These are phyloP conservation scores for Coemansia sp. DNA, from an alignment of 192 early-diverging fungal species.

Conservation along the genomic window DNA sequence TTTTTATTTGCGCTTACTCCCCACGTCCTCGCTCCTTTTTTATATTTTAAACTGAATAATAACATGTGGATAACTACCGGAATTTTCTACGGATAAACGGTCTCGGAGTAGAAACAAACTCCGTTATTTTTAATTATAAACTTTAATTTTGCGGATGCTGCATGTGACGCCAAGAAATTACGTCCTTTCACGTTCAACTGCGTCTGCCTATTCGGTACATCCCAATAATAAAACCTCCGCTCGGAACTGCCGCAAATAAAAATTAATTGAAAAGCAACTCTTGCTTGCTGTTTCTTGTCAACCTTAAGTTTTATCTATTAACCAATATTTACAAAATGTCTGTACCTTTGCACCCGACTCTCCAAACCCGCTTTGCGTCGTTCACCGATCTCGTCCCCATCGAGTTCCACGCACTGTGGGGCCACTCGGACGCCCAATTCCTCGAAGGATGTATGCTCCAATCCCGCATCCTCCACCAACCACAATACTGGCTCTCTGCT, in stretches of 20 bases:
- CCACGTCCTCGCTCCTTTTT: background rate
- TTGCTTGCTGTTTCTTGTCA: too few species aligned
- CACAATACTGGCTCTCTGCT: constrained; percentile 22
- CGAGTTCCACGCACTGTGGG: constrained; percentile 25
- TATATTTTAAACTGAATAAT: too few species aligned
- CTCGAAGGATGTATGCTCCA: constrained; percentile 12
- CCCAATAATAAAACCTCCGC: too few species aligned
- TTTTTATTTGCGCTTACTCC: constrained; percentile 9
- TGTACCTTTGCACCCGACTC: constrained; percentile 6
- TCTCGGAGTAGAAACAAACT: too few species aligned
- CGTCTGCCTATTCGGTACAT: too few species aligned
- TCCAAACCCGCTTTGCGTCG: constrained; percentile 6
- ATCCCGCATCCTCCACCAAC: background rate
- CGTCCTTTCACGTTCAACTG: background rate
- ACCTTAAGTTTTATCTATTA: too few species aligned
- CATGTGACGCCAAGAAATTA: background rate
- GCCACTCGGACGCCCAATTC: constrained; percentile 7
- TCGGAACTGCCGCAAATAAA: too few species aligned
- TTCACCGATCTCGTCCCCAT: constrained; percentile 16
- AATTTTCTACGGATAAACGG: background rate
- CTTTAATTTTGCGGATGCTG: background rate
- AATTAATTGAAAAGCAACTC: too few species aligned
- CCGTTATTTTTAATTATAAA: too few species aligned
- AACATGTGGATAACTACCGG: background rate
- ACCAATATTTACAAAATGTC: background rate